Evolutionary conservation across 208 protist genomes (phyloP).

Genomic region (Leishmania tropica): DNA sequence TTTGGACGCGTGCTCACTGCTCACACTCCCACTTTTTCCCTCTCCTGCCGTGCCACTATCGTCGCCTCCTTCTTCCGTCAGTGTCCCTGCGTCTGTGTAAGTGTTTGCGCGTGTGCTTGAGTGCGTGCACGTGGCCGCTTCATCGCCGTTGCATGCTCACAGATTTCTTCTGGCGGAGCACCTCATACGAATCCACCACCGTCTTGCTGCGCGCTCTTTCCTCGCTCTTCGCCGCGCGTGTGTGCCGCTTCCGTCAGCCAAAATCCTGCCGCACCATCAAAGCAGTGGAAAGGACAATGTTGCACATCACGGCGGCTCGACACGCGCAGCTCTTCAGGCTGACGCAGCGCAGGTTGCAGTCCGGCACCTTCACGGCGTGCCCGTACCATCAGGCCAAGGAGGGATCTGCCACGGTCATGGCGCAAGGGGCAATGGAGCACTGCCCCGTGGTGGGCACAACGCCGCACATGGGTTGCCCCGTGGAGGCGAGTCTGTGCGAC

Average conservation of each 20-base stretch:
- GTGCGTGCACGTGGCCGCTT: neutral
- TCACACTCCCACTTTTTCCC: neutral
- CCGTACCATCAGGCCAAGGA: constrained; percentile 41
- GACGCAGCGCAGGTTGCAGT: constrained; percentile 21
- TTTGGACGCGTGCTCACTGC: neutral
- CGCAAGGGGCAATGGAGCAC: constrained; percentile 33
- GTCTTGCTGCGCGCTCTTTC: neutral
- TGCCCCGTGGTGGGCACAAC: constrained; percentile 67
- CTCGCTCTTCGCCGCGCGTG: neutral
- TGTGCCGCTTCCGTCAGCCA: neutral
- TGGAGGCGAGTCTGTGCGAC: constrained; percentile 40
- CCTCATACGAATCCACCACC: neutral
- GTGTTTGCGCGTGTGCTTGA: neutral
- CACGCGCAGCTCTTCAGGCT: constrained; percentile 24
- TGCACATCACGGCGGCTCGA: constrained; percentile 31
- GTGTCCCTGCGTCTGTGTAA: neutral
- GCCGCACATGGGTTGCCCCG: constrained; percentile 47
- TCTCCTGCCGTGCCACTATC: neutral
- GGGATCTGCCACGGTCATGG: constrained; percentile 21
- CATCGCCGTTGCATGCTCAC: neutral
- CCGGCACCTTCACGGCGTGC: constrained; percentile 47
- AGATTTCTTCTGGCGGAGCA: neutral
- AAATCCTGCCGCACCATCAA: neutral
- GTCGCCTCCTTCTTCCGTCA: neutral
- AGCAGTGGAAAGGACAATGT: constrained; percentile 12